Base-by-base conservation (phyloP, 1,284 basidiomycete species). In the Hymenochaete sp. region DNA sequence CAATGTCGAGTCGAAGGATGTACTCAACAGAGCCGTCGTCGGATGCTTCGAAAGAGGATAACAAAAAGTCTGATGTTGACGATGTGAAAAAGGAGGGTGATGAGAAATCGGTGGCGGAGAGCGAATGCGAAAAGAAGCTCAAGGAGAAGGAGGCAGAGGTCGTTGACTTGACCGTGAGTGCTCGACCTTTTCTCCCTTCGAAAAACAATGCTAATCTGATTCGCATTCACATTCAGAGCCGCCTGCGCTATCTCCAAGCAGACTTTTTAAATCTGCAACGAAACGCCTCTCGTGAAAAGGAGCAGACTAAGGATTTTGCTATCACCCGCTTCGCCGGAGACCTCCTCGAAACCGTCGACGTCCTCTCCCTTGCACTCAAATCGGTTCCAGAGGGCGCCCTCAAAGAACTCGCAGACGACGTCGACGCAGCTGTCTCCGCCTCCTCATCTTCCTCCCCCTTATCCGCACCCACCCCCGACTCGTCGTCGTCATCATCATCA, bases 261-360 rank as follows among this genome's bases (percentile, higher is more conserved):
- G 95, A 98, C 68, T 91, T 92, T 66, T 72, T 97, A 52, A 99
- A 98, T 62, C 73, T 97, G 41, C 90, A 93, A 62, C 84, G 92
- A 49, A 91, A 93, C 56, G 75, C 90, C 46, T 79, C 81, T 22
- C 78, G 89, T 52, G 95, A 98, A 67, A 93, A 91, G 70, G 78
- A 87, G 60, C 88, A 91, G 63, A 89, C 92, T 14, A 79, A 82
- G 51, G 92, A 97, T 66, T 95, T 87, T 66, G 93, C 93, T 48
- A 93, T 98, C 61, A 76, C 86, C 42, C 80, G 80, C 44, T 96
- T 99, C 59, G 95, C 95, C 9, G 65, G 69, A 42, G 91, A 97
- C 67, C 77, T 98, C 48, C 81, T 97, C 44, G 82, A 86, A 56
- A 95, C 91, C 25, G 81, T 92, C 53, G 96, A 98, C 62, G 89